Evolutionary conservation across 2,329 filamentous ascomycete genomes (phyloP), one percentile per base, ranked within the genome.

Genomic region (Exophiala oligosperma): DNA sequence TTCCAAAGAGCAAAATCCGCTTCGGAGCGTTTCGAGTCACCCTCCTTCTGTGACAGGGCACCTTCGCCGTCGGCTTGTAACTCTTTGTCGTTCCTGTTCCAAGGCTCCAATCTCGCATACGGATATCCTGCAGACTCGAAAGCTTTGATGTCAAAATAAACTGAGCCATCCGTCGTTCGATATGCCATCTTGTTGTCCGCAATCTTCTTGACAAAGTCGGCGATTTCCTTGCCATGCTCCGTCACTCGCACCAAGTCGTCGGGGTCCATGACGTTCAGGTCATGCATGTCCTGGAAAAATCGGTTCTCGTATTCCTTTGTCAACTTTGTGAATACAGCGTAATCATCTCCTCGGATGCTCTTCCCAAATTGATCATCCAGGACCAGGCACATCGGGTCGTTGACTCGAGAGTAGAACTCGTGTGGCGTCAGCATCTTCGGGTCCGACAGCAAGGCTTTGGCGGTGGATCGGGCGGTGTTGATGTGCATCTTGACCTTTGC

Each of bases 1-100:
- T 97, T 97, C 92, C 92, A 97, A 1, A 97, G 78, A 0, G 92
- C 92, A 74, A 97, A 97, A 69, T 97, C 92, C 5, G 89, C 87
- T 1, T 87, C 79, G 24, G 85, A 87, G 54, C 87, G 85, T 78
- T 97, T 97, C 66, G 83, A 82, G 0, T 77, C 76, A 7, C 46
- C 53, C 4, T 78, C 77, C 62, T 81, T 80, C 59, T 81, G 81
- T 8, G 81, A 80, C 46, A 97, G 73, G 0, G 92, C 89, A 0
- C 93, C 93, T 71, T 97, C 94, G 8, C 93, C 93, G 67, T 97
- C 93, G 6, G 91, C 91, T 66, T 89, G 86, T 24, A 97, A 77
- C 2, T 87, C 86, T 71, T 91, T 88, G 75, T 97, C 89, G 60
- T 90, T 91, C 55, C 88, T 83, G 72, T 89, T 94, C 77, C 92